phyloP scores from a whole-genome alignment of 768 basidiomycete genomes.

The Psilocybe azurescens region DNA sequence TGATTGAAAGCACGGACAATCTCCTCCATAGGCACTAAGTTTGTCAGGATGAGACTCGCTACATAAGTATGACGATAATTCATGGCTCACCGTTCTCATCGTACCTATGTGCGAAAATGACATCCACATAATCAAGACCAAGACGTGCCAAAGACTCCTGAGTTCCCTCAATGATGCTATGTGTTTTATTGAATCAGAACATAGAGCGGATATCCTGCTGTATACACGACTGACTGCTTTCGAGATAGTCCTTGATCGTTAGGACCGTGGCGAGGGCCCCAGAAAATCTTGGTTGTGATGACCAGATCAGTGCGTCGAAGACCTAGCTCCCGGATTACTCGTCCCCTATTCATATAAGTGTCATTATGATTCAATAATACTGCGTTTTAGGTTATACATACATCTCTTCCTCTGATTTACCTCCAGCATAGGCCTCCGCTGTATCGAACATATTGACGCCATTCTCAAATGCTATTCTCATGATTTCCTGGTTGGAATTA shows the following conservation, averaged over 20 bases:
- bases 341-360: constrained; percentile 44
- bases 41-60: neutral
- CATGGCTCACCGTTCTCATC: constrained; percentile 52
- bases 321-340: constrained; percentile 75
- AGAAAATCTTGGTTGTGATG: constrained; percentile 78
- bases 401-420: constrained; percentile 77
- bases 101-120: constrained; percentile 68
- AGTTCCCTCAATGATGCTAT: constrained; percentile 72
- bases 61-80: neutral
- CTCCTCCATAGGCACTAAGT: constrained; percentile 68
- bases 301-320: constrained; percentile 68
- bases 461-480: constrained; percentile 72
- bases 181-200: neutral
- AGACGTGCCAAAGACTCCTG: constrained; percentile 67
- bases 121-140: constrained; percentile 72
- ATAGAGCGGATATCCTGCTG: neutral
- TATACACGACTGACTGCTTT: constrained; percentile 48
- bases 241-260: constrained; percentile 60
- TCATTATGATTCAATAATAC: neutral
- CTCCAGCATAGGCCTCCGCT: constrained; percentile 64
- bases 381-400: constrained; percentile 25
- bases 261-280: constrained; percentile 62
- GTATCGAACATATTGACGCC: constrained; percentile 78
- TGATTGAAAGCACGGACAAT: constrained; percentile 79
- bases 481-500: constrained; percentile 56